A percentile compares a stretch with the other conserved stretches of the same genome.
phyloP scores from a whole-genome alignment of 2,329 filamentous ascomycete genomes.

The Cladosporium sp. region DNA sequence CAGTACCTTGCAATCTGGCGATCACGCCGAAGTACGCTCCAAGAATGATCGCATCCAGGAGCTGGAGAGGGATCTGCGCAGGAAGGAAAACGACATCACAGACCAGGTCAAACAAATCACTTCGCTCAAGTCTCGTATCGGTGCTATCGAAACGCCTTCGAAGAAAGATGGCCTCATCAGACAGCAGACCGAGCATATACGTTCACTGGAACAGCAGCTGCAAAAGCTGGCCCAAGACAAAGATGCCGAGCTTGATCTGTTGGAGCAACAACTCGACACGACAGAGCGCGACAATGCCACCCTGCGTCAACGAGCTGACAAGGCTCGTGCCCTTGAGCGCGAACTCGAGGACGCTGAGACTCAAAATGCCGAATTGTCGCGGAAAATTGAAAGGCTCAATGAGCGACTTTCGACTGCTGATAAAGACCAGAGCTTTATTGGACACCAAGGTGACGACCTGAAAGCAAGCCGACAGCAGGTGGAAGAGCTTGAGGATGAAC shows the following conservation, averaged over 20 bases:
- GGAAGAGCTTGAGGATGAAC: conserved; percentile 35
- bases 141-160: conserved; percentile 32
- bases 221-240: conserved; percentile 32
- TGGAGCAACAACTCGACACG: conserved; percentile 27
- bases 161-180: conserved; percentile 34
- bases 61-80: conserved; percentile 36
- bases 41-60: conserved; percentile 32
- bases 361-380: conserved; percentile 27
- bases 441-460: conserved; percentile 24
- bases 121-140: conserved; percentile 29
- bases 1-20: conserved; percentile 26
- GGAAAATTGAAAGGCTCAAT: conserved; percentile 21
- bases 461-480: conserved; percentile 23
- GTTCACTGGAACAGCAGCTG: conserved; percentile 28
- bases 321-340: conserved; percentile 29
- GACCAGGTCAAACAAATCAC: conserved; percentile 30
- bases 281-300: conserved; percentile 18
- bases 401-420: conserved; percentile 21
- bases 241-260: conserved; percentile 30
- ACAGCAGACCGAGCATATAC: conserved; percentile 33
- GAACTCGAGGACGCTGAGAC: conserved; percentile 28
- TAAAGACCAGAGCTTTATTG: conserved; percentile 26
- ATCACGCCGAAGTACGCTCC: conserved; percentile 27
- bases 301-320: conserved; percentile 14
- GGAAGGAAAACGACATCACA: conserved; percentile 25